Conservation (phyloP, 2,329 filamentous ascomycete genomes). For the Sarocladium kiliense region DNA sequence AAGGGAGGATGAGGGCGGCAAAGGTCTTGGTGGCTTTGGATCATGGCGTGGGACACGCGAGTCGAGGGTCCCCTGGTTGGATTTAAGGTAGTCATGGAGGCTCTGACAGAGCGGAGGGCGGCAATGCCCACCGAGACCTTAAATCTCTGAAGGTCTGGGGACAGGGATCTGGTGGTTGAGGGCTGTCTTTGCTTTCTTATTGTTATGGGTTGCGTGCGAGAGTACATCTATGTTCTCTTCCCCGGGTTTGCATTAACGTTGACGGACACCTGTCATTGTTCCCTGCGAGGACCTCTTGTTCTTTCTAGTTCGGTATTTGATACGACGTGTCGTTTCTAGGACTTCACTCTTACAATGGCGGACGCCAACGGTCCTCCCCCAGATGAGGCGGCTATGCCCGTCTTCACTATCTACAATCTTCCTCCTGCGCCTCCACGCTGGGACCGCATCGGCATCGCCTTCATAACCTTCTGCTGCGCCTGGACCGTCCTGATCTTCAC, state of each 20-base stretch:
- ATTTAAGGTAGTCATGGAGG: too few species aligned
- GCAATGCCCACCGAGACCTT: too few species aligned
- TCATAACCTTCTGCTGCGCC: slow-evolving; percentile 19
- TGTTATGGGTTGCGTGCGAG: background rate
- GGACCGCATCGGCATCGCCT: slow-evolving; percentile 24
- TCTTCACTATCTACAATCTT: slow-evolving; percentile 23
- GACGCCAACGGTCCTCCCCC: background rate
- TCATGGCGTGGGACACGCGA: too few species aligned
- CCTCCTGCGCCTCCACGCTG: slow-evolving; percentile 19
- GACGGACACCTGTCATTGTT: too few species aligned
- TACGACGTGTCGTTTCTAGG: too few species aligned
- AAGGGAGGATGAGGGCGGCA: background rate
- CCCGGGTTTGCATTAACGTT: background rate
- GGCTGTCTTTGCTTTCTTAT: background rate
- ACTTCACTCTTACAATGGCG: background rate
- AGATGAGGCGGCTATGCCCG: slow-evolving; percentile 7
- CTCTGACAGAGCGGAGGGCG: too few species aligned
- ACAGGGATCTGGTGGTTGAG: background rate
- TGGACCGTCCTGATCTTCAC: slow-evolving; percentile 25
- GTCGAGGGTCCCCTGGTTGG: too few species aligned
- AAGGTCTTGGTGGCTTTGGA: too few species aligned
- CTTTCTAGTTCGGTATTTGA: too few species aligned
- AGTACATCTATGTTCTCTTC: background rate
- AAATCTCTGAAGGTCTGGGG: background rate
- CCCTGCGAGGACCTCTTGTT: too few species aligned